Conservation (phyloP, 768 basidiomycete genomes). For the Ephemerocybe angulata region DNA sequence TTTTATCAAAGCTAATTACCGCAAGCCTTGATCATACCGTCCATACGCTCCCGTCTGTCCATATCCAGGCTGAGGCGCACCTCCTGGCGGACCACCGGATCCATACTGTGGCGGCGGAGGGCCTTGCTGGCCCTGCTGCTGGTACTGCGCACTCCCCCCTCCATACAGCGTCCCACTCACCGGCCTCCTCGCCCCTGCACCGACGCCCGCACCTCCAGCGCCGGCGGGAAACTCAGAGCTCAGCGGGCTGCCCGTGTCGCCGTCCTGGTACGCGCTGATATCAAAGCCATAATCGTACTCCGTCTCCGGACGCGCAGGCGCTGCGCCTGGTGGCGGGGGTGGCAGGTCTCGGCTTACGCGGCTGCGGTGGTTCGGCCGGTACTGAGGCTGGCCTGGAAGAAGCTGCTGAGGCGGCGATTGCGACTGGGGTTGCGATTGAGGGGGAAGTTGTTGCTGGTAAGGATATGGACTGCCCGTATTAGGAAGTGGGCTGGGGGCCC, state of each 20-base stretch:
- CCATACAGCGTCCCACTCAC: constrained; percentile 14
- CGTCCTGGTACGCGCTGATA: constrained; percentile 49
- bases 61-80: constrained; percentile 1
- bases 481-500: neutral
- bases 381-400: constrained; percentile 11
- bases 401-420: neutral
- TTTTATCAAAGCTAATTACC: constrained; percentile 5
- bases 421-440: neutral
- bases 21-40: constrained; percentile 12
- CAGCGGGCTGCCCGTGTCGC: constrained; percentile 17
- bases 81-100: neutral
- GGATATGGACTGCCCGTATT: neutral
- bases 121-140: no score
- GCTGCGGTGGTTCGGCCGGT: neutral
- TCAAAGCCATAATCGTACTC: constrained; percentile 50
- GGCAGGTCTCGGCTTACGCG: constrained; percentile 10
- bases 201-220: constrained; percentile 6
- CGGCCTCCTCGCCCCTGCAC: constrained; percentile 9
- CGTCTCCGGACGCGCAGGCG: constrained; percentile 14
- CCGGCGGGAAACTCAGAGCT: constrained; percentile 15
- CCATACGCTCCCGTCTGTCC: constrained; percentile 12
- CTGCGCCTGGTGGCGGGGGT: constrained; percentile 13
- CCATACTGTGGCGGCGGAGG: neutral
- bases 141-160: neutral
- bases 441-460: neutral